Percentiles rank a stretch among this genome's conserved stretches.
Evolutionary conservation across 768 basidiomycete genomes (phyloP).

Genomic region (Boletellus sp.): DNA sequence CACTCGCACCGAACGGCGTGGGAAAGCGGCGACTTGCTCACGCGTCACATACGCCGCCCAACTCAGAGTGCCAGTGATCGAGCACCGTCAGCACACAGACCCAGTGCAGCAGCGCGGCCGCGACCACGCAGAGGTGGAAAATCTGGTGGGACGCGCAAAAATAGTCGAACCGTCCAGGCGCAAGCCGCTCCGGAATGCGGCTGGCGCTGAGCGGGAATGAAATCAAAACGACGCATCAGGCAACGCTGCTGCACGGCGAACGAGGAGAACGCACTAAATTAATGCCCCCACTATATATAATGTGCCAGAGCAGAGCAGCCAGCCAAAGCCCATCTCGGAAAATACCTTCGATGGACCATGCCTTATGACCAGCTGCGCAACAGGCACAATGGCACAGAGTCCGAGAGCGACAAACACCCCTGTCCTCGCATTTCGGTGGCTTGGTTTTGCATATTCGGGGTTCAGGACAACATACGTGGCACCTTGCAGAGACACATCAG

Average conservation of each 20-base stretch:
- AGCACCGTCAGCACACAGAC: slow-evolving; percentile 52
- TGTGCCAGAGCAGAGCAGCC: slow-evolving; percentile 65
- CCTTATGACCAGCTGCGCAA: slow-evolving; percentile 56
- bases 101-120: slow-evolving; percentile 70
- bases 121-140: slow-evolving; percentile 78
- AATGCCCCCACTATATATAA: slow-evolving; percentile 79
- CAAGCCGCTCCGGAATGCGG: slow-evolving; percentile 72
- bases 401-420: slow-evolving; percentile 78
- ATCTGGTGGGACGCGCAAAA: slow-evolving; percentile 85
- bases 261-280: slow-evolving; percentile 63
- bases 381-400: slow-evolving; percentile 62
- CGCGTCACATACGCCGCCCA: slow-evolving; percentile 17
- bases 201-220: slow-evolving; percentile 63
- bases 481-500: slow-evolving; percentile 35
- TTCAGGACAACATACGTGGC: slow-evolving; percentile 74
- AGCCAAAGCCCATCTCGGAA: slow-evolving; percentile 64
- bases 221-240: slow-evolving; percentile 21
- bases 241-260: slow-evolving; percentile 24
- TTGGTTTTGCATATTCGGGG: slow-evolving; percentile 72
- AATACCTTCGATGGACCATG: slow-evolving; percentile 57
- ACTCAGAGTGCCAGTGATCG: slow-evolving; percentile 49
- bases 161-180: slow-evolving; percentile 76
- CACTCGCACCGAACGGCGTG: slow-evolving; percentile 18
- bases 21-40: slow-evolving; percentile 25
- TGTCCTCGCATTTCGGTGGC: slow-evolving; percentile 74